phyloP scores from a whole-genome alignment of 2,329 filamentous ascomycete species.

The Alternaria sp. region DNA sequence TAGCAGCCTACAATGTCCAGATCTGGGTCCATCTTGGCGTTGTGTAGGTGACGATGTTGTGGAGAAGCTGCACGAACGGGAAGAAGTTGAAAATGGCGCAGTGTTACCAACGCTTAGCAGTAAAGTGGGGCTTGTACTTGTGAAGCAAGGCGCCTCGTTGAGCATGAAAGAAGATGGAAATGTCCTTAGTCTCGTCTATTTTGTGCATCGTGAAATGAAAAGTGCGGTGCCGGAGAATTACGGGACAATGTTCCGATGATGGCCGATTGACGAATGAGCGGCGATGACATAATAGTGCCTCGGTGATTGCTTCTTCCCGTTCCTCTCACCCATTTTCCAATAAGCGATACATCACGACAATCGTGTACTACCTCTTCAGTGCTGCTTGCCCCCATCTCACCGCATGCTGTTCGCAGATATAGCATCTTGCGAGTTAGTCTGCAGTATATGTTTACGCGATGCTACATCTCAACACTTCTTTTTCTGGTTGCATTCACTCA shows the following conservation, averaged over 20 bases:
- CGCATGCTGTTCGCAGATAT: neutral
- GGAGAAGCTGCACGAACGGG: neutral
- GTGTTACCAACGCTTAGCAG: neutral
- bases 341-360: neutral
- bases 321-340: slow-evolving; percentile 9
- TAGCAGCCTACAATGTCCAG: slow-evolving; percentile 20
- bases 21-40: slow-evolving; percentile 30
- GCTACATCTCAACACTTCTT: neutral
- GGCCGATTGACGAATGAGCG: slow-evolving; percentile 21
- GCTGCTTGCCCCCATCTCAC: neutral
- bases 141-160: neutral
- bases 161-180: slow-evolving; percentile 1
- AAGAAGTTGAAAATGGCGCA: neutral
- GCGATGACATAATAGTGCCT: slow-evolving; percentile 19
- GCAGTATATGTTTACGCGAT: neutral
- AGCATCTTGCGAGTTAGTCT: neutral
- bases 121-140: slow-evolving; percentile 1
- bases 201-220: neutral
- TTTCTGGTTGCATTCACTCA: neutral
- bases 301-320: slow-evolving; percentile 9
- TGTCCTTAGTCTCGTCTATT: slow-evolving; percentile 3
- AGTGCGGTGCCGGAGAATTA: slow-evolving; percentile 17
- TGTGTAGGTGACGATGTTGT: slow-evolving; percentile 1
- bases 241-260: slow-evolving; percentile 21
- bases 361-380: neutral